These are phyloP conservation scores for Apiotrichum akiyoshidainum DNA, from an alignment of 1,284 basidiomycete genomes.

Conservation along the genomic window DNA sequence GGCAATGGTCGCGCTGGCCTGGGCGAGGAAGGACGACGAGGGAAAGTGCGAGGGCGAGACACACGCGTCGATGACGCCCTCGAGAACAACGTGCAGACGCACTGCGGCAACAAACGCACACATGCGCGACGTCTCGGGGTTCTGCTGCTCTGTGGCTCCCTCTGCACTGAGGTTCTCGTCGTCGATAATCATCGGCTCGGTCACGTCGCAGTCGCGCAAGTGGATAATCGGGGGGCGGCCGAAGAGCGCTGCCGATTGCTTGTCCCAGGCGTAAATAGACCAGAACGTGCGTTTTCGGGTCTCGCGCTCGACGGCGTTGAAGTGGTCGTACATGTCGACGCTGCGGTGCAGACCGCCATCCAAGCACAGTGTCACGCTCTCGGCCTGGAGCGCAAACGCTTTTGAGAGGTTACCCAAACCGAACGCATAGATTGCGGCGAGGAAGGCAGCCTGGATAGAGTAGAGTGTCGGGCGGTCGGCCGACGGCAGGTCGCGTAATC, in stretches of 20 bases:
- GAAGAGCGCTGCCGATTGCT: conserved; percentile 73
- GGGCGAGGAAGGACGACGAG: conserved; percentile 49
- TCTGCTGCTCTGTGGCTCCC: conserved; percentile 63
- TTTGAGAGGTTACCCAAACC: conserved; percentile 81
- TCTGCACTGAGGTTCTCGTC: conserved; percentile 80
- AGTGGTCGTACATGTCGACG: conserved; percentile 81
- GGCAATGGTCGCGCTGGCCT: conserved; percentile 49
- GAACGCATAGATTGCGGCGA: conserved; percentile 82
- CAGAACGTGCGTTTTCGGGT: conserved; percentile 83
- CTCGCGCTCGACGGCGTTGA: conserved; percentile 80
- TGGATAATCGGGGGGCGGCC: conserved; percentile 79
- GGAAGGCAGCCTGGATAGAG: conserved; percentile 79
- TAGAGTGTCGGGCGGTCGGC: conserved; percentile 84
- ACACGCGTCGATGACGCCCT: conserved; percentile 59
- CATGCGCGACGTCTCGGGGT: conserved; percentile 69
- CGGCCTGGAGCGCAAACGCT: conserved; percentile 75
- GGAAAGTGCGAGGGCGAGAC: conserved; percentile 49
- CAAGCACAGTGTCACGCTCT: conserved; percentile 73
- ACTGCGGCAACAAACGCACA: conserved; percentile 71
- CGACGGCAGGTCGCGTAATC: conserved; percentile 75
- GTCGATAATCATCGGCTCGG: conserved; percentile 76
- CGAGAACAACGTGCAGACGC: conserved; percentile 75
- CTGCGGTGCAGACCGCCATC: conserved; percentile 82
- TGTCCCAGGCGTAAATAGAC: conserved; percentile 91
- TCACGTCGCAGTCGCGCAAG: conserved; percentile 78